phyloP scores from a whole-genome alignment of 805 yeast species.

The Priceomyces haplophilus region DNA sequence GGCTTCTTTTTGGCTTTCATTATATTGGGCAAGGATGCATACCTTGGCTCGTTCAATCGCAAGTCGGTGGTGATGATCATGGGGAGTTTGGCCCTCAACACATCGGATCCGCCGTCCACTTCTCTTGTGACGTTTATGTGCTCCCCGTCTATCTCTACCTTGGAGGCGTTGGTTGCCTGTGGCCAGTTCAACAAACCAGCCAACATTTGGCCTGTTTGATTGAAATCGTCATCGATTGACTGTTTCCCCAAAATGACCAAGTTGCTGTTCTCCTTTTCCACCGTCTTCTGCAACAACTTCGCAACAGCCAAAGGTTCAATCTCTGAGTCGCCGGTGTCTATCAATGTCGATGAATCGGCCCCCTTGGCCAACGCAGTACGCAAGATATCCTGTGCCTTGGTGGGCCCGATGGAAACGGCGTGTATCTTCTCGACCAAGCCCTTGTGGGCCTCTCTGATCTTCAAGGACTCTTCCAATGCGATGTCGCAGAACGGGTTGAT shows the following conservation, averaged over 20 bases:
- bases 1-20: constrained; percentile 99
- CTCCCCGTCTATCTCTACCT: constrained; percentile 61
- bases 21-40: constrained; percentile 91
- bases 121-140: constrained; percentile 79
- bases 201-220: constrained; percentile 94
- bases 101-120: constrained; percentile 92
- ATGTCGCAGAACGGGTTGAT: constrained; percentile 98
- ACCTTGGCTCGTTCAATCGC: constrained; percentile 91
- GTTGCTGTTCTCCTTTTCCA: constrained; percentile 68
- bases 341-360: constrained; percentile 77
- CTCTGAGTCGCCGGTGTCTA: constrained; percentile 69
- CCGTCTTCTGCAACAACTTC: constrained; percentile 72
- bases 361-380: constrained; percentile 94
- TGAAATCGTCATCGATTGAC: constrained; percentile 92
- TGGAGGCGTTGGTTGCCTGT: constrained; percentile 92
- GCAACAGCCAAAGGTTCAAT: constrained; percentile 90
- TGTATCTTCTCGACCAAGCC: constrained; percentile 74
- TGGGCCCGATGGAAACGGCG: constrained; percentile 87
- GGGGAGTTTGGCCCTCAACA: constrained; percentile 74
- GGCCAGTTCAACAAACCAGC: constrained; percentile 95
- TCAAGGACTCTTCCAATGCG: constrained; percentile 92
- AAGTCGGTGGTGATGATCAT: constrained; percentile 88
- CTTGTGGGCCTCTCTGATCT: constrained; percentile 65
- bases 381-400: constrained; percentile 82
- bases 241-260: constrained; percentile 91